phyloP scores from a whole-genome alignment of 164 flowering plant species.

The Magnolia changhungtana region DNA sequence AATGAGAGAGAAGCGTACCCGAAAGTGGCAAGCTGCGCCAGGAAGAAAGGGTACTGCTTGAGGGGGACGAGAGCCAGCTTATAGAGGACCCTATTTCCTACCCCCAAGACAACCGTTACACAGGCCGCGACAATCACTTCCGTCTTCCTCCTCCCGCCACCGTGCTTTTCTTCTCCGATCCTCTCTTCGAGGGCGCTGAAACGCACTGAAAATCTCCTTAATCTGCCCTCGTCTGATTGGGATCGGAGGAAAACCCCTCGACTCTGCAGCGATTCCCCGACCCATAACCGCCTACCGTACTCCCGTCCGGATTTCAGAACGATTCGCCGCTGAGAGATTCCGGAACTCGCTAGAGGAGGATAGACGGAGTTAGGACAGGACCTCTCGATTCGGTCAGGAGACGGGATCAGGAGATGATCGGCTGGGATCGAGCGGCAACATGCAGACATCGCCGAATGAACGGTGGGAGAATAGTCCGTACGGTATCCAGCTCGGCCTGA shows the following conservation, averaged over 20 bases:
- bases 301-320: conserved; percentile 6
- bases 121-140: conserved; percentile 61
- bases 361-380: background rate
- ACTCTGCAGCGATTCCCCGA: conserved; percentile 13
- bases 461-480: background rate
- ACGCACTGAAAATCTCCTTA: conserved; percentile 26
- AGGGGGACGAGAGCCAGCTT: conserved; percentile 93
- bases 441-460: conserved; percentile 14
- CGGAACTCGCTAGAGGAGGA: background rate
- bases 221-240: conserved; percentile 13
- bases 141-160: conserved; percentile 23
- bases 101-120: conserved; percentile 77
- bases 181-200: background rate
- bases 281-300: background rate
- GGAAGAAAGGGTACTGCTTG: conserved; percentile 89
- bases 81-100: conserved; percentile 86
- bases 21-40: conserved; percentile 98
- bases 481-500: background rate
- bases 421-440: conserved; percentile 19
- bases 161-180: conserved; percentile 11
- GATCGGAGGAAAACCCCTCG: conserved; percentile 20
- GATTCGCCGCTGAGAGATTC: conserved; percentile 8
- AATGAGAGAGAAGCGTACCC: conserved; percentile 44
- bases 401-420: conserved; percentile 4
- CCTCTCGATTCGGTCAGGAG: background rate